Evolutionary conservation across 495 filamentous ascomycete species (phyloP).

Genomic region (Wilcoxina mikolae): DNA sequence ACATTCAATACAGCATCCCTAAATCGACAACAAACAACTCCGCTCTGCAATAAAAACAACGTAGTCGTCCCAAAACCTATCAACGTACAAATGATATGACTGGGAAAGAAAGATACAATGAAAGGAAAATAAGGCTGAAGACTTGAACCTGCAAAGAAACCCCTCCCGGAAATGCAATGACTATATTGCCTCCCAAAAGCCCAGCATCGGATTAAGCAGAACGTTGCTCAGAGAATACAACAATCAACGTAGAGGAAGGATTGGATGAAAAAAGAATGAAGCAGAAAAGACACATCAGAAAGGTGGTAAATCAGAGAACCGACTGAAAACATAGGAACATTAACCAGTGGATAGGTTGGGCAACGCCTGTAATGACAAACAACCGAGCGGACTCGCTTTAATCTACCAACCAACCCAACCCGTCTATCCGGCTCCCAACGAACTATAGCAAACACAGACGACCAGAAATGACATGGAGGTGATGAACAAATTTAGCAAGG

Average conservation of each 20-base stretch:
- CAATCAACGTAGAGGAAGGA: conserved; percentile 6
- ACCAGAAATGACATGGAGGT: neutral
- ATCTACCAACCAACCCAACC: conserved; percentile 1
- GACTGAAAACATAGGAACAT: neutral
- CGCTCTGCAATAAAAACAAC: too few relatives aligned
- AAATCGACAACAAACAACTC: too few relatives aligned
- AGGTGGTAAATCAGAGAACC: neutral
- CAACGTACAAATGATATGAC: too few relatives aligned
- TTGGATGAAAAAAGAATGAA: conserved; percentile 1
- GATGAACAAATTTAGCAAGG: neutral
- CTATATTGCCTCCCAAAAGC: neutral
- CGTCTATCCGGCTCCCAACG: neutral
- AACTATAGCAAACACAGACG: neutral
- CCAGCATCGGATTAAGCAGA: neutral
- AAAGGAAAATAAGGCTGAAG: too few relatives aligned
- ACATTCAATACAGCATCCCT: too few relatives aligned
- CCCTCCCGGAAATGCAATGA: too few relatives aligned
- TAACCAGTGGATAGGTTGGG: neutral
- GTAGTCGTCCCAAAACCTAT: too few relatives aligned
- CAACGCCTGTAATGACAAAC: neutral
- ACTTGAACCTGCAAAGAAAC: too few relatives aligned
- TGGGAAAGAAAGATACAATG: too few relatives aligned
- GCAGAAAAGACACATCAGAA: conserved; percentile 2
- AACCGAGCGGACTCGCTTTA: neutral
- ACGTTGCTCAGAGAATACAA: conserved; percentile 14